Evolutionary conservation across 2,329 filamentous ascomycete species (phyloP).

Genomic region (Ophiostoma himal-ulmi): DNA sequence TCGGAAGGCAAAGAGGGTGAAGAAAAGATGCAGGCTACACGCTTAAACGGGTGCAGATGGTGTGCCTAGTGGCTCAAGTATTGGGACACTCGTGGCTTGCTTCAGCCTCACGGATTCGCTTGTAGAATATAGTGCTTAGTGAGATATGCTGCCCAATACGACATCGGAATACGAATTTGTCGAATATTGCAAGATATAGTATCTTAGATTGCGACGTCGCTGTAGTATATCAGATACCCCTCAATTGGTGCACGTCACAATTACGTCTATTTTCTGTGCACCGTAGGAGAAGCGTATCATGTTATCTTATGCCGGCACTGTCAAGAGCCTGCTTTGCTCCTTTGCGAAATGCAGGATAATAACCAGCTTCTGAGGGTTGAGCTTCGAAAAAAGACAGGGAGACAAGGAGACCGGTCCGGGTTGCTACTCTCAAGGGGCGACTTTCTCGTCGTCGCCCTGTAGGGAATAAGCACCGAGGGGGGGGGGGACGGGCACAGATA

Average conservation of each 20-base stretch:
- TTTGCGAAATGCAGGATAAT: neutral
- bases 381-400: neutral
- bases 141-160: conserved; percentile 1
- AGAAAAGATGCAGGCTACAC: neutral
- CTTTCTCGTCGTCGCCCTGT: neutral
- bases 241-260: neutral
- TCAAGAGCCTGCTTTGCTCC: neutral
- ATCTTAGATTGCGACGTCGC: neutral
- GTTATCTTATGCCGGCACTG: no score
- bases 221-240: neutral
- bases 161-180: neutral
- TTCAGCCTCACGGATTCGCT: neutral
- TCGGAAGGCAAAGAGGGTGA: neutral
- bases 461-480: neutral
- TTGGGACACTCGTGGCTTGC: neutral
- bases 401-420: neutral
- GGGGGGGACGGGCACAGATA: neutral
- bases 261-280: neutral
- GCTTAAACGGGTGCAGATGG: neutral
- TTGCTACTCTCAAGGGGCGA: neutral
- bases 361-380: no score
- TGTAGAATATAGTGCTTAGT: neutral
- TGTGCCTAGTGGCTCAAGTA: neutral
- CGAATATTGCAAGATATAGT: neutral
- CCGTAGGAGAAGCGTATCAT: no score